Percentiles rank a stretch among this genome's conserved stretches.
phyloP scores from a whole-genome alignment of 305 asterid species.

The Solanum chacoense region DNA sequence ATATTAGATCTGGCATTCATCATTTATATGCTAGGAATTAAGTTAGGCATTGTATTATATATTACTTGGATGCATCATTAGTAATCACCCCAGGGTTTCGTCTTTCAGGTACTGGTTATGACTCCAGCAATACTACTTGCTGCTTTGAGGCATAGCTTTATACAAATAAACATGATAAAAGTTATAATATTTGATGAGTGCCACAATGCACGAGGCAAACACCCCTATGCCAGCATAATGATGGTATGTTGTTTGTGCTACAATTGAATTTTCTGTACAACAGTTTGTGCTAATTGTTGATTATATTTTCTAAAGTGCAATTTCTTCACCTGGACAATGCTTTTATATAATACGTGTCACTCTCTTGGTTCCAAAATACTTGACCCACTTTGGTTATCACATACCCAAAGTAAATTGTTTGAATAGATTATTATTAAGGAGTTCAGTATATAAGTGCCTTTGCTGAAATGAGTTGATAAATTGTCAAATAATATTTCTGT shows the following conservation, averaged over 20 bases:
- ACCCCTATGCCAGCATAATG: slow-evolving; percentile 63
- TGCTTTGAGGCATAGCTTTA: slow-evolving; percentile 51
- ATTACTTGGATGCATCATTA: not conserved
- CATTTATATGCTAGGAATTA: not conserved
- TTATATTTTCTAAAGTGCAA: not conserved
- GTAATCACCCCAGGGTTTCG: slow-evolving; percentile 20
- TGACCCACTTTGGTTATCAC: not conserved
- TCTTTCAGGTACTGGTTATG: slow-evolving; percentile 84
- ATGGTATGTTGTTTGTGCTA: slow-evolving; percentile 26
- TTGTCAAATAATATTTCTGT: not conserved
- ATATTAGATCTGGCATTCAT: not conserved
- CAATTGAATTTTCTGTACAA: not conserved
- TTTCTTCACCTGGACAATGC: not conserved
- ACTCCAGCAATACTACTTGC: slow-evolving; percentile 56
- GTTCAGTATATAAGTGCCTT: not conserved
- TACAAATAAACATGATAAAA: slow-evolving; percentile 48
- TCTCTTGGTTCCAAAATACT: not conserved
- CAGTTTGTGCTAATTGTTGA: not conserved
- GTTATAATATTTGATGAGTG: slow-evolving; percentile 79
- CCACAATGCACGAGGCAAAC: slow-evolving; percentile 72
- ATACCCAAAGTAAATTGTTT: not conserved
- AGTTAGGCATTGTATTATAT: not conserved
- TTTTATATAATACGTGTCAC: not conserved
- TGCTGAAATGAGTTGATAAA: not conserved
- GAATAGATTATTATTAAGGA: not conserved